Conservation (phyloP, 805 yeast genomes). For the Starmerella cellae region DNA sequence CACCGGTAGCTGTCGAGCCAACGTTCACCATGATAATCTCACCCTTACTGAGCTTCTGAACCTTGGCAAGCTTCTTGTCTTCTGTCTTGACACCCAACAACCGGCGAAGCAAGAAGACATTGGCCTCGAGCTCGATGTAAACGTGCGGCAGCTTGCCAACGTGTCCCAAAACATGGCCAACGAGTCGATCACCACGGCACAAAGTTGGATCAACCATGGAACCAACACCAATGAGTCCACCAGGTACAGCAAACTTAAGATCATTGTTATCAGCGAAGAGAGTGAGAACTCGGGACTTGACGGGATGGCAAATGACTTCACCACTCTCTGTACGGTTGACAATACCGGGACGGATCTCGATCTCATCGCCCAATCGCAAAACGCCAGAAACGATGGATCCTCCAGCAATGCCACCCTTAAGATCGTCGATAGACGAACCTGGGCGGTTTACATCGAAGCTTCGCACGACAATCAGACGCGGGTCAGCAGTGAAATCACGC, state of each 20-base stretch:
- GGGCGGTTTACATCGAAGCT: slow-evolving; percentile 98
- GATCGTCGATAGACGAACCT: slow-evolving; percentile 91
- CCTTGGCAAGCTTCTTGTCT: slow-evolving; percentile 93
- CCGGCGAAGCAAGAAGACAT: slow-evolving; percentile 91
- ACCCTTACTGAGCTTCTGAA: slow-evolving; percentile 81
- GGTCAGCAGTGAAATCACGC: slow-evolving; percentile 87
- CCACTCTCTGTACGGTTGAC: slow-evolving; percentile 75
- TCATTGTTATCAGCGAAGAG: slow-evolving; percentile 96
- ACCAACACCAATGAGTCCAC: slow-evolving; percentile 99
- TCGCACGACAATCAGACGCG: slow-evolving; percentile 91
- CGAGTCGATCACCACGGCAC: slow-evolving; percentile 98
- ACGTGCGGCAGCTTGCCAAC: slow-evolving; percentile 91
- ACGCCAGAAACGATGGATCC: slow-evolving; percentile 97
- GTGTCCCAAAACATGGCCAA: slow-evolving; percentile 98
- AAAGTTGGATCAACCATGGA: slow-evolving; percentile 96
- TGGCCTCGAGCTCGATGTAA: slow-evolving; percentile 93
- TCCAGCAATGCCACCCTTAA: slow-evolving; percentile 99
- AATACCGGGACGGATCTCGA: slow-evolving; percentile 98
- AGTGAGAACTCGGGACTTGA: slow-evolving; percentile 84
- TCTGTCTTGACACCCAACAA: slow-evolving; percentile 96
- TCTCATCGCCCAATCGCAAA: slow-evolving; percentile 91
- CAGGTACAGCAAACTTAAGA: slow-evolving; percentile 97
- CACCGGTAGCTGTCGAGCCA: slow-evolving; percentile 99
- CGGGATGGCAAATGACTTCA: slow-evolving; percentile 88
- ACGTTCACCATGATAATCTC: slow-evolving; percentile 98